These are phyloP conservation scores for Wickerhamiella parazyma DNA, from an alignment of 805 yeast species.

Conservation along the genomic window DNA sequence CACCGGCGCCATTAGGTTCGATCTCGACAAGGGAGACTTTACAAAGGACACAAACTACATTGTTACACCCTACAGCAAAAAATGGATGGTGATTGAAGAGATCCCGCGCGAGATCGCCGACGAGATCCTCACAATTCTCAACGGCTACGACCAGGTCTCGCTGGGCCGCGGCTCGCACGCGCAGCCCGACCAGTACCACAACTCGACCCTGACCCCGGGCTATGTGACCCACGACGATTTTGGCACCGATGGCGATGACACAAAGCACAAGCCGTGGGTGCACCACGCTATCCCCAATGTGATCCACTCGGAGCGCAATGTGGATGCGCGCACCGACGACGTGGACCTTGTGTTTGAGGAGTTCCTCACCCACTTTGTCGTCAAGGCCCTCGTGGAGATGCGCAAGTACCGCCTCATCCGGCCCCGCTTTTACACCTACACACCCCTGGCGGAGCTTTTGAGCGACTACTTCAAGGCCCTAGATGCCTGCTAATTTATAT, in stretches of 20 bases:
- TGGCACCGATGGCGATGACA: constrained; percentile 79
- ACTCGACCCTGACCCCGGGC: constrained; percentile 37
- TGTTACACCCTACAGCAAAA: constrained; percentile 71
- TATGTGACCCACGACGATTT: constrained; percentile 73
- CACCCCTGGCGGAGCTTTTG: constrained; percentile 3
- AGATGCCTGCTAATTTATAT: constrained; percentile 1
- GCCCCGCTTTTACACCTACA: constrained; percentile 1
- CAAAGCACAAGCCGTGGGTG: constrained; percentile 46
- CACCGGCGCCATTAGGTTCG: constrained; percentile 80
- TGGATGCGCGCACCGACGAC: constrained; percentile 20
- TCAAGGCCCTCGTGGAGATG: constrained; percentile 32
- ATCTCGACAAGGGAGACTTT: constrained; percentile 69
- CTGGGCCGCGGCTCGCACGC: not conserved
- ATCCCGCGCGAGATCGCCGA: constrained; percentile 47
- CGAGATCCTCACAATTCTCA: constrained; percentile 41
- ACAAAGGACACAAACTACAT: constrained; percentile 67
- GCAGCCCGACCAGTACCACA: not conserved
- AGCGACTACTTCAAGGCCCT: not conserved
- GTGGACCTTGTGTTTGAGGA: constrained; percentile 71
- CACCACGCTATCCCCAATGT: constrained; percentile 66
- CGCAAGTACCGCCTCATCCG: constrained; percentile 11
- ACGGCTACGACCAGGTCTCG: constrained; percentile 24
- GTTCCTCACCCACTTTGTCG: constrained; percentile 46
- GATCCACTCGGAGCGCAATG: constrained; percentile 35
- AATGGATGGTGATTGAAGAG: constrained; percentile 52